A percentile compares a stretch with the other conserved stretches of the same genome.
Conservation (phyloP, 106 monocot genomes). For the Gastrodia elata region DNA sequence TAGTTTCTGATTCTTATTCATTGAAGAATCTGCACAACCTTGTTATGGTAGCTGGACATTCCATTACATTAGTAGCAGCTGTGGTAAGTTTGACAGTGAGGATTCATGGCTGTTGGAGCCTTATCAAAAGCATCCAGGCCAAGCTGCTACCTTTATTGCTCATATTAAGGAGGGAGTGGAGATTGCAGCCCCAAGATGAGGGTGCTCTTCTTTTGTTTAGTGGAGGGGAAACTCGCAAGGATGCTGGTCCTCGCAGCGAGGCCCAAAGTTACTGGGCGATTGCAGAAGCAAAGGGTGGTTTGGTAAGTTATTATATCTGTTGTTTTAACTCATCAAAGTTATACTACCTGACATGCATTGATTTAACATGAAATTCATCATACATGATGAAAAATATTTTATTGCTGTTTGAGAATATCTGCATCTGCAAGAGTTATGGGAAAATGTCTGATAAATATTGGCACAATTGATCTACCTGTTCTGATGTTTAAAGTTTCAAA, state of each 20-base stretch:
- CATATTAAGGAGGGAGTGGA: slow-evolving; percentile 83
- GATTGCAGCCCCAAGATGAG: slow-evolving; percentile 61
- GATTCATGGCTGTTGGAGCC: slow-evolving; percentile 94
- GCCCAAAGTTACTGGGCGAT: slow-evolving; percentile 96
- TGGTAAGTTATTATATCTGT: slow-evolving; percentile 38
- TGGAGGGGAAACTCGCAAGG: slow-evolving; percentile 92
- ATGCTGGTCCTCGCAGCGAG: slow-evolving; percentile 88
- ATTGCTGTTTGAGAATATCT: not conserved
- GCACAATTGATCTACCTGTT: not conserved
- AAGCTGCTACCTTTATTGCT: slow-evolving; percentile 74
- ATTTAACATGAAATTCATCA: not conserved
- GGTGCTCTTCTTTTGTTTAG: slow-evolving; percentile 87
- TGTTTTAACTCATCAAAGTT: not conserved
- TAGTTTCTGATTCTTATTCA: slow-evolving; percentile 35
- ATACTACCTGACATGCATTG: not conserved
- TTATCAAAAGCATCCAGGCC: slow-evolving; percentile 83
- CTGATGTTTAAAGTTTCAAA: not conserved
- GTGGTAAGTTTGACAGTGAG: slow-evolving; percentile 71
- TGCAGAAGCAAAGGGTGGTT: slow-evolving; percentile 90
- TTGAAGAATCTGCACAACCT: slow-evolving; percentile 60
- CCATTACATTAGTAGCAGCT: slow-evolving; percentile 78
- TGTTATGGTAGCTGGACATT: slow-evolving; percentile 98
- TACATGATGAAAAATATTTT: not conserved
- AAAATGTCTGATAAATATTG: not conserved
- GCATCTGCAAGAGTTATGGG: not conserved